Evolutionary conservation across 495 filamentous ascomycete genomes (phyloP).

Genomic region (Neurospora sp.): DNA sequence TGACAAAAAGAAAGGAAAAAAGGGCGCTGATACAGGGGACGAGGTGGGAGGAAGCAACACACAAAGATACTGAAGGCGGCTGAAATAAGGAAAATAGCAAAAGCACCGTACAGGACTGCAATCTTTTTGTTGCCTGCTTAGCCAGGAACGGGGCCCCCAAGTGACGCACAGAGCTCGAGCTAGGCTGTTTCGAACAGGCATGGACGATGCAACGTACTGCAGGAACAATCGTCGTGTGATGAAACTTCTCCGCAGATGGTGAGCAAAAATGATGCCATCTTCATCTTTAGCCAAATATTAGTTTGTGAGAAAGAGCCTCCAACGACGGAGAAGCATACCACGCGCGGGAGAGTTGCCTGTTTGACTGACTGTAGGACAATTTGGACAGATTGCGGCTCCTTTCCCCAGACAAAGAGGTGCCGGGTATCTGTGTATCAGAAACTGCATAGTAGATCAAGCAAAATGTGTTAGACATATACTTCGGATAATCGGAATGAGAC

Average conservation of each 20-base stretch:
- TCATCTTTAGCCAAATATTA: neutral
- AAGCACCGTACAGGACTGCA: neutral
- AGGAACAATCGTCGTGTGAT: neutral
- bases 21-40: neutral
- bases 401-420: neutral
- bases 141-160: neutral
- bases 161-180: neutral
- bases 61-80: neutral
- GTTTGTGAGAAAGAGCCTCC: neutral
- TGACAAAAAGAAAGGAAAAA: neutral
- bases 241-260: neutral
- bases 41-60: neutral
- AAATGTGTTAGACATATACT: neutral
- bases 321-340: neutral
- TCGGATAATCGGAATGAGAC: neutral
- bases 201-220: neutral
- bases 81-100: neutral
- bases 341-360: neutral
- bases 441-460: neutral
- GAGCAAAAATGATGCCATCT: neutral
- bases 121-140: neutral
- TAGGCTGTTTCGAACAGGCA: neutral
- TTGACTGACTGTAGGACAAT: neutral
- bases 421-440: neutral
- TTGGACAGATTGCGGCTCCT: neutral